A percentile compares a stretch with the other conserved stretches of the same genome.
These are phyloP conservation scores for Remersonia thermophila DNA, from an alignment of 2,329 filamentous ascomycete species.

Conservation along the genomic window DNA sequence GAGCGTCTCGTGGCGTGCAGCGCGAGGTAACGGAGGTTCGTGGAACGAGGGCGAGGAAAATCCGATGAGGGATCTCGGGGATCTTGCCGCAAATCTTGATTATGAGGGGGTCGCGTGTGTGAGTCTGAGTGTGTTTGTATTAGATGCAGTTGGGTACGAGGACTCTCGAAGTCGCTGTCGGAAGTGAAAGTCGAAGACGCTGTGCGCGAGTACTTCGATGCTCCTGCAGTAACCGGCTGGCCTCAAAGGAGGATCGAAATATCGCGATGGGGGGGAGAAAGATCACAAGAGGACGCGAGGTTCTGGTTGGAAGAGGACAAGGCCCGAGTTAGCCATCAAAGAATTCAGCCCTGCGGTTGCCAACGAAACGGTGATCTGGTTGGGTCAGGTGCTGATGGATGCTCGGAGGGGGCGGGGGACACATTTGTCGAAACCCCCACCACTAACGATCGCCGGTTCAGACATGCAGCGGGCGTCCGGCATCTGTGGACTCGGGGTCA, in stretches of 20 bases:
- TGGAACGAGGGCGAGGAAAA: conserved; percentile 9
- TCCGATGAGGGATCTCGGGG: conserved; percentile 9
- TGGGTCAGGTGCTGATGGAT: too few species aligned
- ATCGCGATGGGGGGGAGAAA: conserved; percentile 14
- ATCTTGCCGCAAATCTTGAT: conserved; percentile 12
- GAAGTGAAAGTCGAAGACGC: too few species aligned
- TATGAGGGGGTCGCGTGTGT: too few species aligned
- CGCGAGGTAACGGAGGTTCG: neutral
- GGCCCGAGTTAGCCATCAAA: conserved; percentile 3
- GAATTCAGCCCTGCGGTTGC: too few species aligned
- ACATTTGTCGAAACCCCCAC: too few species aligned
- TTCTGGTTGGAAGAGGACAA: conserved; percentile 9
- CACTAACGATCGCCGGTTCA: too few species aligned
- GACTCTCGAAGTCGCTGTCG: conserved; percentile 18
- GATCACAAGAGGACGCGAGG: conserved; percentile 13
- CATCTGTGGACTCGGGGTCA: too few species aligned
- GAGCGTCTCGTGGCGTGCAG: conserved; percentile 3
- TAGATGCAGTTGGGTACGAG: conserved; percentile 9
- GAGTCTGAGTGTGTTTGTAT: conserved; percentile 3
- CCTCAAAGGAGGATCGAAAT: conserved; percentile 23
- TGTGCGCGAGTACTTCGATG: conserved; percentile 17
- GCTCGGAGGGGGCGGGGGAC: too few species aligned
- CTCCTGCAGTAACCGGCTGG: conserved; percentile 24
- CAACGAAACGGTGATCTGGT: too few species aligned
- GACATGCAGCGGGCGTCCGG: too few species aligned